phyloP scores from a whole-genome alignment of 345 rosid genomes.

The Murraya koenigii region DNA sequence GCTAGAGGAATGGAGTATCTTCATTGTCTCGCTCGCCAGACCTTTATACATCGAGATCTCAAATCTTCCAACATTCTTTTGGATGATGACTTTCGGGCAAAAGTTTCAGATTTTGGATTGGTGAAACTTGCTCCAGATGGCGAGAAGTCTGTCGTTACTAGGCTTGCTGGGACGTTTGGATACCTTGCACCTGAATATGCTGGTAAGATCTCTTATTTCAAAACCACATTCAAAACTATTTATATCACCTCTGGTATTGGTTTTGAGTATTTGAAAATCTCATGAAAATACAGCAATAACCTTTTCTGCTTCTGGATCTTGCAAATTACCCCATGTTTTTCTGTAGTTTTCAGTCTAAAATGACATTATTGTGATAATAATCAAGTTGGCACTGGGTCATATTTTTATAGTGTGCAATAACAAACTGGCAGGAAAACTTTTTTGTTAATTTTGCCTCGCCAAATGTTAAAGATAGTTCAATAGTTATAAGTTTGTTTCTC shows the following conservation, averaged over 20 bases:
- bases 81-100: conserved; percentile 44
- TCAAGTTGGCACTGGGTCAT: not conserved
- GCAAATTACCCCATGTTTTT: not conserved
- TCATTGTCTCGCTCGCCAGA: conserved; percentile 42
- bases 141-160: conserved; percentile 43
- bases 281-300: not conserved
- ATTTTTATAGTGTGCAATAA: not conserved
- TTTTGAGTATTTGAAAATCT: not conserved
- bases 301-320: not conserved
- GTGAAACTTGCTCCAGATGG: conserved; percentile 55
- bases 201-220: conserved; percentile 27
- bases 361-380: not conserved
- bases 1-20: conserved; percentile 62
- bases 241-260: not conserved
- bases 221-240: not conserved
- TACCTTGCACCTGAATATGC: conserved; percentile 69
- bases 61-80: conserved; percentile 61
- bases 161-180: conserved; percentile 59
- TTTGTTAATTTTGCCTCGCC: not conserved
- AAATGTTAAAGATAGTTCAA: not conserved
- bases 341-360: not conserved
- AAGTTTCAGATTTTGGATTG: conserved; percentile 58
- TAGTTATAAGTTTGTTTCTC: not conserved
- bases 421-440: not conserved
- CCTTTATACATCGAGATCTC: conserved; percentile 57